Percentiles rank a stretch among this genome's conserved stretches.
Conservation (phyloP, 2,329 filamentous ascomycete genomes). For the Colletotrichum sp. region DNA sequence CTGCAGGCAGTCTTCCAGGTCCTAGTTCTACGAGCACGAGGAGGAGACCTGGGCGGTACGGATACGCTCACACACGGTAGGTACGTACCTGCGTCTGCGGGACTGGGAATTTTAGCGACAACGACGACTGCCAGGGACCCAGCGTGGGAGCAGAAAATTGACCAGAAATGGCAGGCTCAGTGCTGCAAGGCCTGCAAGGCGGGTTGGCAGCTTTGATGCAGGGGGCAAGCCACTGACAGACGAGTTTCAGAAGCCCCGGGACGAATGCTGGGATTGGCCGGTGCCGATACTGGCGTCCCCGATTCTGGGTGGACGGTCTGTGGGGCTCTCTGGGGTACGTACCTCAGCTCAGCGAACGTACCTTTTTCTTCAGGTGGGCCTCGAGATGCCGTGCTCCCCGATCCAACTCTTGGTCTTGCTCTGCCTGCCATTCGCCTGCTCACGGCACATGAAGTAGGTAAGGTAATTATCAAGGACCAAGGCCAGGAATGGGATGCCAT, state of each 20-base stretch:
- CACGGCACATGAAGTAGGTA: not conserved
- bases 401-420: not conserved
- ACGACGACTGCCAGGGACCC: not conserved
- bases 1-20: not conserved
- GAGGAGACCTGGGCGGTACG: not conserved
- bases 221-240: conserved; percentile 19
- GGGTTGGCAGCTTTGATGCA: conserved; percentile 18
- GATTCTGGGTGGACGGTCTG: conserved; percentile 11
- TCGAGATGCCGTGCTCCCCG: conserved; percentile 14
- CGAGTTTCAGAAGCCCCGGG: conserved; percentile 19
- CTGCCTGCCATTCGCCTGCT: not conserved
- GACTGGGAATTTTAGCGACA: not conserved
- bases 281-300: conserved; percentile 3
- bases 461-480: not conserved
- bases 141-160: not conserved
- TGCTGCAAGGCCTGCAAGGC: not conserved
- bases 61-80: not conserved
- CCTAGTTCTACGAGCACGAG: not conserved
- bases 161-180: conserved; percentile 10
- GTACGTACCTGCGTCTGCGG: not conserved
- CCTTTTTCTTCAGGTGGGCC: not conserved
- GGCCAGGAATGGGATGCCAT: not conserved
- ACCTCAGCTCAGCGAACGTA: conserved; percentile 4
- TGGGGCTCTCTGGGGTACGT: not conserved
- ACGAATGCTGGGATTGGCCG: conserved; percentile 14